These are phyloP conservation scores for Ophioceras dolichostomum DNA, from an alignment of 2,329 filamentous ascomycete species.

Conservation along the genomic window DNA sequence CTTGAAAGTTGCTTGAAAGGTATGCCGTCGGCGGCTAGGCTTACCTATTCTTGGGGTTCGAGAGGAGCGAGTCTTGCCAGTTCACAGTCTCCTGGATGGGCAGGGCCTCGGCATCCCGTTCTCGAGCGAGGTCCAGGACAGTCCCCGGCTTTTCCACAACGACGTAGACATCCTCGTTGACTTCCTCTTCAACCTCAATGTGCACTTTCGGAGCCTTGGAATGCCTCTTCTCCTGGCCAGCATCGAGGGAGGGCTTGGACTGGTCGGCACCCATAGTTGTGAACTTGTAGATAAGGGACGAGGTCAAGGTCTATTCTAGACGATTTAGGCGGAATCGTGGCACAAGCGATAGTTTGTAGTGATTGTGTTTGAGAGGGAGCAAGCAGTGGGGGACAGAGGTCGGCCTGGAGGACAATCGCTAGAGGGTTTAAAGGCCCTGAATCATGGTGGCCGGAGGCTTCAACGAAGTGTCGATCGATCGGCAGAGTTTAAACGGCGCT, in stretches of 20 bases:
- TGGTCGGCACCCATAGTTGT: constrained; percentile 29
- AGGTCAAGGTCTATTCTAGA: too few relatives aligned
- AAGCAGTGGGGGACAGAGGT: too few relatives aligned
- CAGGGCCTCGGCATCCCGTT: constrained; percentile 25
- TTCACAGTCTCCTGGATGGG: constrained; percentile 35
- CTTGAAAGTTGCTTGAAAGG: background rate
- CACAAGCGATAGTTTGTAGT: too few relatives aligned
- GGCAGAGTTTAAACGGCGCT: too few relatives aligned
- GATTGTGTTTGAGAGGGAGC: too few relatives aligned
- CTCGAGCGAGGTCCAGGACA: background rate
- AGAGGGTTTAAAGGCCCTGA: too few relatives aligned
- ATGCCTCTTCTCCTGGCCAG: constrained; percentile 27
- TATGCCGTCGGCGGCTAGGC: constrained; percentile 1
- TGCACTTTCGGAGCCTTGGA: constrained; percentile 29
- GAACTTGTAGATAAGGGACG: too few relatives aligned
- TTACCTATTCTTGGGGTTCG: constrained; percentile 54
- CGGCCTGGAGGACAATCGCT: too few relatives aligned
- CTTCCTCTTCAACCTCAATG: background rate
- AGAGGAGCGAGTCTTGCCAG: constrained; percentile 51
- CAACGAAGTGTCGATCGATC: too few relatives aligned
- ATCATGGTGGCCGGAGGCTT: too few relatives aligned
- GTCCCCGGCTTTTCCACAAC: background rate
- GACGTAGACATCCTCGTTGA: background rate
- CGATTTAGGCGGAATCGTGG: too few relatives aligned
- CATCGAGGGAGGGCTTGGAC: constrained; percentile 22